Conservation (phyloP, 352 stramenopile genomes). For the Globisporangium recalcitrans region DNA sequence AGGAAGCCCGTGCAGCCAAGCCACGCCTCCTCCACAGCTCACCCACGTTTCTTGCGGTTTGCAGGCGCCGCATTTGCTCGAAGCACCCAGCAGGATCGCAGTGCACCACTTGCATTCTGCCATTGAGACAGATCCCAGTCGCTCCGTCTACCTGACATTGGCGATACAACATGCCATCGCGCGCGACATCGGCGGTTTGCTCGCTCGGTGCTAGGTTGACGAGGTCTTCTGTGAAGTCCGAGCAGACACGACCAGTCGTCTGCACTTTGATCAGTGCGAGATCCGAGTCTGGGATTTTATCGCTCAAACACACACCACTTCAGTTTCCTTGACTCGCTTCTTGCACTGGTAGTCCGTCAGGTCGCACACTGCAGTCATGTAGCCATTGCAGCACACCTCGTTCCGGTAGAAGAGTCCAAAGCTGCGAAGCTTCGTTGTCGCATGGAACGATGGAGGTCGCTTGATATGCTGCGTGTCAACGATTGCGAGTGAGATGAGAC, state of each 20-base stretch:
- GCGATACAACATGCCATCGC: constrained; percentile 26
- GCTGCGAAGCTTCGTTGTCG: constrained; percentile 1
- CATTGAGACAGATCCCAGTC: constrained; percentile 37
- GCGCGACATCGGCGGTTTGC: constrained; percentile 26
- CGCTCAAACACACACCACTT: constrained; percentile 4
- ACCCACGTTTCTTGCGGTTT: constrained; percentile 16
- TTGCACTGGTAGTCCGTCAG: background rate
- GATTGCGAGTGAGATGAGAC: too few species aligned
- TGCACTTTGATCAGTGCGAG: constrained; percentile 2
- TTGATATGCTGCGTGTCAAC: too few species aligned
- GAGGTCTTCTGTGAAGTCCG: constrained; percentile 1
- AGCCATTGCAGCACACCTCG: constrained; percentile 20
- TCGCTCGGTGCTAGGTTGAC: constrained; percentile 16
- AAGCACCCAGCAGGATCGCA: constrained; percentile 20
- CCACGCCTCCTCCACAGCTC: constrained; percentile 15
- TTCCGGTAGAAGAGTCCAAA: constrained; percentile 19
- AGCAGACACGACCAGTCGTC: constrained; percentile 9
- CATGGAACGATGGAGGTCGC: constrained; percentile 5
- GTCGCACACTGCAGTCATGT: constrained; percentile 14
- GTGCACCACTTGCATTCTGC: constrained; percentile 29
- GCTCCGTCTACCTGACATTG: constrained; percentile 19
- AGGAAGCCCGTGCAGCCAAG: too few species aligned
- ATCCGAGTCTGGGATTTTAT: constrained; percentile 8
- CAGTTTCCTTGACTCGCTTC: too few species aligned
- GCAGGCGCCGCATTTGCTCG: constrained; percentile 26